These are phyloP conservation scores for Asterochloris erici DNA, from an alignment of 139 green algal species.

Conservation along the genomic window DNA sequence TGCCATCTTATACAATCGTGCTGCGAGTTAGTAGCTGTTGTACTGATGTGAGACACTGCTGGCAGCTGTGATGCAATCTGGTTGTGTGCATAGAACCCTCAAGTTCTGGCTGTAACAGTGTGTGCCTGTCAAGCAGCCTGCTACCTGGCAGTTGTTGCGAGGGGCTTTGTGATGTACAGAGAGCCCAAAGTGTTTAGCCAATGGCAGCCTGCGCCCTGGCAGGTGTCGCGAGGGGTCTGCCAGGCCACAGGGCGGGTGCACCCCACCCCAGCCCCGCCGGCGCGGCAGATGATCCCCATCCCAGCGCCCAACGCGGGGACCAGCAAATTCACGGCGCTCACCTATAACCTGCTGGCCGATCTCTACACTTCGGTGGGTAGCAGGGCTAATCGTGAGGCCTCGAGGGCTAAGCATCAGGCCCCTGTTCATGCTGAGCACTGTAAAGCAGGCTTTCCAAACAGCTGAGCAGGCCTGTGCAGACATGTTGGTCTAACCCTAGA, in stretches of 20 bases:
- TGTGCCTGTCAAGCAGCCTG: constrained; percentile 64
- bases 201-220: constrained; percentile 18
- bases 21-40: too few species aligned
- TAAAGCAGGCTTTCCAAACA: too few species aligned
- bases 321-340: constrained; percentile 87
- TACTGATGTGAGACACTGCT: too few species aligned
- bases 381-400: background rate
- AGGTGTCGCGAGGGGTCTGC: constrained; percentile 37
- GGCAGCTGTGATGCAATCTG: too few species aligned
- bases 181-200: constrained; percentile 66
- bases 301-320: constrained; percentile 16
- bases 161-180: constrained; percentile 87
- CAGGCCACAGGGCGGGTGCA: constrained; percentile 72
- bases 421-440: background rate
- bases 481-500: background rate
- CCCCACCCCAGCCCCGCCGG: constrained; percentile 66
- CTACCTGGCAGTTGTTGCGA: constrained; percentile 55
- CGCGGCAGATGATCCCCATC: constrained; percentile 70
- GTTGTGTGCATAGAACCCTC: background rate
- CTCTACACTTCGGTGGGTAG: constrained; percentile 87
- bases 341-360: constrained; percentile 97
- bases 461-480: background rate
- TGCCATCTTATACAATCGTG: too few species aligned
- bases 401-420: background rate
- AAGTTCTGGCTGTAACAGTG: constrained; percentile 35